Base-by-base conservation (phyloP, 108 stramenopile genomes). In the Cylindrotheca closterium region DNA sequence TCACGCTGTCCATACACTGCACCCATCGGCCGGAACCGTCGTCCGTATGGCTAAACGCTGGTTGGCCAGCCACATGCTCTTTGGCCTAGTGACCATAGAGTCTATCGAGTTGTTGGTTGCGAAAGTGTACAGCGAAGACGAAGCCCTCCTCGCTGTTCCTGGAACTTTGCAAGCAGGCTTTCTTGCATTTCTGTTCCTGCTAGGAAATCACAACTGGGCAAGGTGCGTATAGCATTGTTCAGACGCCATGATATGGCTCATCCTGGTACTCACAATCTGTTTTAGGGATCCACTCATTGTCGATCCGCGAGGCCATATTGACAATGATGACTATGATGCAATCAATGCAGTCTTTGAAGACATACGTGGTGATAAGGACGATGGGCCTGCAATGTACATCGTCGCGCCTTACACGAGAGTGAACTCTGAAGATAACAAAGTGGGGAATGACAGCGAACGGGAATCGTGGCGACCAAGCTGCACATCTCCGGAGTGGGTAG, bases 341-440 rank as follows among this genome's bases (percentile, higher is more conserved):
- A 88, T 94, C 62, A 52, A 62, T n/a, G n/a, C 79, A 23, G 77
- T 78, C 28, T 94, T 94, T 50, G 77, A 84, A 45, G 51, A 46
- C 21, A 34, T 70, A n/a, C 75, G 93, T 54, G 93, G 88, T 2
- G 49, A 72, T n/a, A 60, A 87, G 8, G 65, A 60, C 15, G 62
- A 73, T 12, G 89, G 88, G 2, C 87, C 85, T 29, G 62, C 88
- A 0, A 91, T 94, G 89, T 94, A 82, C 63, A 88, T 94, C 22
- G 74, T 94, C 62, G 78, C 93, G 25, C 88, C 88, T 22, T 73
- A 78, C 33, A 81, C 88, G 50, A 71, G 76, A 54, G 57, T 72
- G 47, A 62, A 56, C n/a, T 55, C 68, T 7, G 76, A 84, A 29
- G 81, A 74, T 33, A 55, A 73, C 15, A 74, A 65, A 2, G 67